These are phyloP conservation scores for Torulaspora microellipsoides DNA, from an alignment of 805 yeast genomes.

Conservation along the genomic window DNA sequence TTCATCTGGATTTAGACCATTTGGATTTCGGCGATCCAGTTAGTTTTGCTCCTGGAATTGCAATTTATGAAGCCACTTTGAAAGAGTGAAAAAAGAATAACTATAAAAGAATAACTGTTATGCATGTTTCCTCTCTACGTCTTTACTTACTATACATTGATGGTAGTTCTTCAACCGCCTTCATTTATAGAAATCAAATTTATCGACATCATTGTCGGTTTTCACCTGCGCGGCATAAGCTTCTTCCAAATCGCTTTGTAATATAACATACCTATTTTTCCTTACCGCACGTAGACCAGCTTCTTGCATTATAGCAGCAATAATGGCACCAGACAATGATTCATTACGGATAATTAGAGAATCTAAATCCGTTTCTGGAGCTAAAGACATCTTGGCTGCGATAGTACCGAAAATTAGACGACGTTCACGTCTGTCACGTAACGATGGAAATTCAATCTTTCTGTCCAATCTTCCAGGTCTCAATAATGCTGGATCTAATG, in stretches of 20 bases:
- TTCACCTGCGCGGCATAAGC: conserved; percentile 97
- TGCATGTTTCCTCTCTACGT: conserved; percentile 7
- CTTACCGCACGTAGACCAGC: conserved; percentile 98
- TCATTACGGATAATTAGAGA: conserved; percentile 92
- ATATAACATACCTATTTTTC: conserved; percentile 93
- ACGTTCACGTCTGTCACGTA: conserved; percentile 96
- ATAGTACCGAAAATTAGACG: conserved; percentile 93
- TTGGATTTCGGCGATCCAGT: conserved; percentile 46
- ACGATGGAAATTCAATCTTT: conserved; percentile 93
- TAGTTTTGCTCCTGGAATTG: conserved; percentile 60
- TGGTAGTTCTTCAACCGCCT: background rate
- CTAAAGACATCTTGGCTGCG: conserved; percentile 95
- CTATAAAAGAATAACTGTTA: background rate
- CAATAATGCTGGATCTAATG: conserved; percentile 94
- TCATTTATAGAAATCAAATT: conserved; percentile 93
- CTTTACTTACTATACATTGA: conserved; percentile 10
- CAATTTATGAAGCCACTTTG: conserved; percentile 41
- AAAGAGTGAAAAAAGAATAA: background rate
- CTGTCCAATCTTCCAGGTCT: conserved; percentile 99
- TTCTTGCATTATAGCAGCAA: conserved; percentile 99
- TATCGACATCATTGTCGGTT: conserved; percentile 91
- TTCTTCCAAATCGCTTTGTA: conserved; percentile 95
- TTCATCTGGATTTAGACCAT: conserved; percentile 73
- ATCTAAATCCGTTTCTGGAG: conserved; percentile 97
- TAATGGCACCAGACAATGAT: conserved; percentile 93